Conservation (phyloP, 495 filamentous ascomycete genomes). For the Penicillium angulare region DNA sequence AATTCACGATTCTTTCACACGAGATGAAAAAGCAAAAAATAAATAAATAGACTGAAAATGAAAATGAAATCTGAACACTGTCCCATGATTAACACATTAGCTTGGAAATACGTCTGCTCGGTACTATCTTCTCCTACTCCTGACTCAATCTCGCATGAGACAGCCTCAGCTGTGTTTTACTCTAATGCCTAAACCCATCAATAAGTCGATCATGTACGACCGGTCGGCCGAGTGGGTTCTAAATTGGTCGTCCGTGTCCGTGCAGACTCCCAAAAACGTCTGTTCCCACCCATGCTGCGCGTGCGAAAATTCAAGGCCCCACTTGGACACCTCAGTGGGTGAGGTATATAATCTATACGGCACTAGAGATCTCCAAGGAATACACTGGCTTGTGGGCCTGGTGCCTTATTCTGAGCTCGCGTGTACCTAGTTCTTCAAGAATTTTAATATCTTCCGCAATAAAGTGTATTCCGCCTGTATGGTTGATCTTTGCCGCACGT, state of each 20-base stretch:
- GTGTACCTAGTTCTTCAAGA: too few relatives aligned
- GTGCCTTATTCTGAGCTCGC: neutral
- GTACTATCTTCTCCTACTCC: neutral
- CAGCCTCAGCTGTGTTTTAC: neutral
- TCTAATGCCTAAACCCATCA: neutral
- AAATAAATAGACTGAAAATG: neutral
- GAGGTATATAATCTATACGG: neutral
- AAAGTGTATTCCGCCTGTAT: too few relatives aligned
- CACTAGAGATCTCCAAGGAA: neutral
- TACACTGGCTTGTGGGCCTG: neutral
- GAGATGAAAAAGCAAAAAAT: too few relatives aligned
- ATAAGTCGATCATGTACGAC: constrained; percentile 13
- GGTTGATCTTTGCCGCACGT: too few relatives aligned
- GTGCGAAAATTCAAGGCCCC: constrained; percentile 15
- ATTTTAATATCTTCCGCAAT: too few relatives aligned
- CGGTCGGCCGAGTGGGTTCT: constrained; percentile 6
- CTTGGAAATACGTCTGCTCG: neutral
- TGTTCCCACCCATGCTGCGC: constrained; percentile 7
- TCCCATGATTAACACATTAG: neutral
- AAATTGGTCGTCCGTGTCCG: constrained; percentile 18
- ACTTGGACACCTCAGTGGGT: constrained; percentile 2
- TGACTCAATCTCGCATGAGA: neutral
- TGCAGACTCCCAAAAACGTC: constrained; percentile 17
- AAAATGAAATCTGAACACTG: neutral
- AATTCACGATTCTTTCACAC: neutral